phyloP scores from a whole-genome alignment of 352 stramenopile genomes.

The Phytophthora pini region DNA sequence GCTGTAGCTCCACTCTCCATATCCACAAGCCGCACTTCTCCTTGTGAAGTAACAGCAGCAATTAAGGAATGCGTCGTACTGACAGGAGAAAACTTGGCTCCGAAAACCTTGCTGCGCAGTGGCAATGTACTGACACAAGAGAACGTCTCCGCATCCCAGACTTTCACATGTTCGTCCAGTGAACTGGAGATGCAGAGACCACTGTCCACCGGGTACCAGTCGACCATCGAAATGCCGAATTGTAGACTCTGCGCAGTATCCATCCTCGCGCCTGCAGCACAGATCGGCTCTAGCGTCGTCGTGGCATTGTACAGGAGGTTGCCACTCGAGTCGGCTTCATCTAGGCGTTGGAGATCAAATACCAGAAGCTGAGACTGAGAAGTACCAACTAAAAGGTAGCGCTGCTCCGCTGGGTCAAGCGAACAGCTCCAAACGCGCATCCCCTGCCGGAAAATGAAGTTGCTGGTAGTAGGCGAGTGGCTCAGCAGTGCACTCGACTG shows the following conservation, averaged over 20 bases:
- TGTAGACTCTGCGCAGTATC: conserved; percentile 30
- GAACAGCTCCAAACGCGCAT: conserved; percentile 71
- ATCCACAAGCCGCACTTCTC: conserved; percentile 81
- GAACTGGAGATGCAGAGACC: conserved; percentile 83
- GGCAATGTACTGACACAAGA: conserved; percentile 66
- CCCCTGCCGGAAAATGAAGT: conserved; percentile 68
- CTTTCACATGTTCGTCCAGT: conserved; percentile 66
- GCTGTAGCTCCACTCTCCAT: conserved; percentile 64
- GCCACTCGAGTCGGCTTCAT: conserved; percentile 27
- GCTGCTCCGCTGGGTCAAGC: conserved; percentile 65
- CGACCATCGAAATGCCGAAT: conserved; percentile 78
- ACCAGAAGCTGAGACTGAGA: conserved; percentile 63
- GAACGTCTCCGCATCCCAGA: conserved; percentile 86
- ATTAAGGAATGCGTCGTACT: conserved; percentile 68
- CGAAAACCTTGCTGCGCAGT: conserved; percentile 67
- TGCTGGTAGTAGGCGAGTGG: conserved; percentile 30
- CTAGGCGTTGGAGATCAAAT: conserved; percentile 65
- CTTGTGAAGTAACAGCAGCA: conserved; percentile 64
- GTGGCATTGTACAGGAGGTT: conserved; percentile 41
- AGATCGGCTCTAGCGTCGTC: conserved; percentile 39
- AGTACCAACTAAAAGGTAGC: conserved; percentile 66
- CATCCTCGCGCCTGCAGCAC: conserved; percentile 18
- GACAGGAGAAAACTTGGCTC: conserved; percentile 70
- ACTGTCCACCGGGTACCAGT: conserved; percentile 88
- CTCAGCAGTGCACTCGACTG: conserved; percentile 31